These are phyloP conservation scores for Vitis hybrid DNA, from an alignment of 177 flowering plant species.

Conservation along the genomic window DNA sequence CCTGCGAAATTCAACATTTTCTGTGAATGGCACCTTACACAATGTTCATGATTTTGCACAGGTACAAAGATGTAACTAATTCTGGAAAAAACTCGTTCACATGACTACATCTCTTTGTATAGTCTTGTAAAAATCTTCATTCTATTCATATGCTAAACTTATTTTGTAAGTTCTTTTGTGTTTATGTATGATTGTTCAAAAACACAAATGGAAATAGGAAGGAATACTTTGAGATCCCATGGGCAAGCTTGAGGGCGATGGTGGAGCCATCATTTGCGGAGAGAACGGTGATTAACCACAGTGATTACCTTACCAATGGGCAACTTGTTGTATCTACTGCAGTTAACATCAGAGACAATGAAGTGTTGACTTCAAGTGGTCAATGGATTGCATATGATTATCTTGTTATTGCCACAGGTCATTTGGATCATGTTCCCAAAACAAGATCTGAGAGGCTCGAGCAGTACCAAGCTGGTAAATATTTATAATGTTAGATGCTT, in stretches of 20 bases:
- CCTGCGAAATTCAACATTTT: too few species aligned
- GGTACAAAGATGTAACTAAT: too few species aligned
- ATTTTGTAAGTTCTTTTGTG: not conserved
- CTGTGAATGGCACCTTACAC: too few species aligned
- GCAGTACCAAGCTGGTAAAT: constrained; percentile 49
- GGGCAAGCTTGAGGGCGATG: constrained; percentile 73
- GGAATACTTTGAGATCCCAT: constrained; percentile 85
- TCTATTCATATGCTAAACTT: too few species aligned
- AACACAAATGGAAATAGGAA: constrained; percentile 40
- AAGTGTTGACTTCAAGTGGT: constrained; percentile 65
- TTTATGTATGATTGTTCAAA: not conserved
- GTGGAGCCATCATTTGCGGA: constrained; percentile 82
- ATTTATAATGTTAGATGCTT: not conserved
- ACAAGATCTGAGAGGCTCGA: constrained; percentile 51
- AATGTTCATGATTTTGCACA: too few species aligned
- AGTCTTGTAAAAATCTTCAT: too few species aligned
- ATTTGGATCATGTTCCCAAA: constrained; percentile 41
- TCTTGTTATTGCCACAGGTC: constrained; percentile 84
- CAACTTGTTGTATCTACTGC: constrained; percentile 49
- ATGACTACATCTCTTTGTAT: too few species aligned
- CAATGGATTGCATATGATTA: constrained; percentile 55
- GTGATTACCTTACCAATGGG: constrained; percentile 62
- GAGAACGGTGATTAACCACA: constrained; percentile 64
- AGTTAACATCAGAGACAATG: constrained; percentile 37
- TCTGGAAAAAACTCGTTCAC: too few species aligned